Conservation (phyloP, 768 basidiomycete genomes). For the Rhizopogon vesiculosus region DNA sequence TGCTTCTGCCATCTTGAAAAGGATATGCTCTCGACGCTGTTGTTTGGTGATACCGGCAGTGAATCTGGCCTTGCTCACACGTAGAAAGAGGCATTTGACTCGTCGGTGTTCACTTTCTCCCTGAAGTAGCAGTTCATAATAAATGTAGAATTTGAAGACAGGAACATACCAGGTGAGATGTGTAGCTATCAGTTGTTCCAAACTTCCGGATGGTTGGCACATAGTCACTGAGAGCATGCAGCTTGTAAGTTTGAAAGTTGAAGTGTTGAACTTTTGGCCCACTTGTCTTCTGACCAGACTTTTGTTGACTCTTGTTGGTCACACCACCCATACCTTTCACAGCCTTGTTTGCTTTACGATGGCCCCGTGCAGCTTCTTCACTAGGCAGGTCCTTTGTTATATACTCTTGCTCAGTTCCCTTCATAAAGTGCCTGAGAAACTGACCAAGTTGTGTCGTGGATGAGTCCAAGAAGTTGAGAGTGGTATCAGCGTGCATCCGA, state of each 20-base stretch:
- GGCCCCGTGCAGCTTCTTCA: slow-evolving; percentile 29
- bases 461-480: slow-evolving; percentile 5
- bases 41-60: slow-evolving; percentile 22
- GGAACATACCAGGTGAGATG: slow-evolving; percentile 22
- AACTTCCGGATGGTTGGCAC: slow-evolving; percentile 4
- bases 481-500: slow-evolving; percentile 11
- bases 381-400: slow-evolving; percentile 31
- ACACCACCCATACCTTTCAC: no score
- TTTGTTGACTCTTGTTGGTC: no score
- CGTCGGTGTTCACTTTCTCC: slow-evolving; percentile 32
- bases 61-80: slow-evolving; percentile 27
- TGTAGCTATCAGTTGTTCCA: slow-evolving; percentile 32
- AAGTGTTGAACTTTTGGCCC: not conserved
- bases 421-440: not conserved
- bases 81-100: slow-evolving; percentile 30
- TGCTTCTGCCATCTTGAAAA: slow-evolving; percentile 2
- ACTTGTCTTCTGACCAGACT: no score
- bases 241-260: slow-evolving; percentile 8
- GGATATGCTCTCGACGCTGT: slow-evolving; percentile 9
- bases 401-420: slow-evolving; percentile 4
- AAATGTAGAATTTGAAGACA: no score
- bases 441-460: slow-evolving; percentile 10
- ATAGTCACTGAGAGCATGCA: slow-evolving; percentile 8
- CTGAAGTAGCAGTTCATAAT: slow-evolving; percentile 10
- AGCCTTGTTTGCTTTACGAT: not conserved